phyloP scores from a whole-genome alignment of 148 eudicot species.

The Diospyros kaki region DNA sequence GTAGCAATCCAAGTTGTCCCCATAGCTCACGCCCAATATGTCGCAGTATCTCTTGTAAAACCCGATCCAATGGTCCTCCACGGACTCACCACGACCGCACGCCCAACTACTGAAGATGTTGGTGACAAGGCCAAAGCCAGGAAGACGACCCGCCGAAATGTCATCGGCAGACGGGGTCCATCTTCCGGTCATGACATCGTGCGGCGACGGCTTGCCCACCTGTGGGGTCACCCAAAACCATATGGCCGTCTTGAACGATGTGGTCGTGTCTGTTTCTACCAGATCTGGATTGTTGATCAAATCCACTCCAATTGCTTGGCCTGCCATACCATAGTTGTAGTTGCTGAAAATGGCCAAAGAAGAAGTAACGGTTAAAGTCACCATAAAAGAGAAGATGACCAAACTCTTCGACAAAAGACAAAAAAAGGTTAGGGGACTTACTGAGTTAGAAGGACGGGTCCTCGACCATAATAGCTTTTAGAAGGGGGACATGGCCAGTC shows the following conservation, averaged over 20 bases:
- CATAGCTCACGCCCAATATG: conserved; percentile 12
- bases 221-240: conserved; percentile 41
- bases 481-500: conserved; percentile 45
- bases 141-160: conserved; percentile 3
- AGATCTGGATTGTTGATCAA: conserved; percentile 12
- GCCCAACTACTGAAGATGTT: conserved; percentile 34
- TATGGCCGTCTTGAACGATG: conserved; percentile 15
- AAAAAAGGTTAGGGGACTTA: conserved; percentile 12
- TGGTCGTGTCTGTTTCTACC: conserved; percentile 6
- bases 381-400: neutral
- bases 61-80: conserved; percentile 24
- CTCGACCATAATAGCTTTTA: conserved; percentile 46
- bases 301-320: conserved; percentile 2
- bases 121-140: conserved; percentile 23
- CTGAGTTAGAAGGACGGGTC: conserved; percentile 54
- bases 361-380: neutral
- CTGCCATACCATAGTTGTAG: conserved; percentile 27
- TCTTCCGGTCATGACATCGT: conserved; percentile 25
- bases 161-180: conserved; percentile 15
- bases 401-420: too few species aligned
- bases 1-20: conserved; percentile 24
- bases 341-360: conserved; percentile 22
- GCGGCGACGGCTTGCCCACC: conserved; percentile 27
- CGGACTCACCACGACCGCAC: conserved; percentile 10
- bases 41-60: conserved; percentile 29